Evolutionary conservation across 768 basidiomycete species (phyloP).

Genomic region (Termitomyces sp.): DNA sequence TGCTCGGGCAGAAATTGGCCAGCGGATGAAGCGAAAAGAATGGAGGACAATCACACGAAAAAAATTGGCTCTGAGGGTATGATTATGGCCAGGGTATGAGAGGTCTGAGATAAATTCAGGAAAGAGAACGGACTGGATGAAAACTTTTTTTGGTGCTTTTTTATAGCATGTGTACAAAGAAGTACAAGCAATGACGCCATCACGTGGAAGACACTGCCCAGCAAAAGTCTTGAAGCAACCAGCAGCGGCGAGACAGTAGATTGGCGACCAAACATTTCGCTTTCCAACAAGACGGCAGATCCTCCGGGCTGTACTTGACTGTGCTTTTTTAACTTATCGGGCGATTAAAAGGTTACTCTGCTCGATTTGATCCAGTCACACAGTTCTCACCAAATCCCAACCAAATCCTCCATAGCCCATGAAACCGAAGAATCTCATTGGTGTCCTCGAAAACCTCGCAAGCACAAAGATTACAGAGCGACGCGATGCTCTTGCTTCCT

Average conservation of each 20-base stretch:
- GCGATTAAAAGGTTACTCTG: neutral
- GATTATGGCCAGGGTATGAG: neutral
- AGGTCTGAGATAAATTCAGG: neutral
- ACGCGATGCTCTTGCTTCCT: conserved; percentile 52
- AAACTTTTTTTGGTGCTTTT: too few species aligned
- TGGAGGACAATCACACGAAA: conserved; percentile 1
- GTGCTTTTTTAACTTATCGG: neutral
- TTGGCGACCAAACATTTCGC: neutral
- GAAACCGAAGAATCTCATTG: conserved; percentile 29
- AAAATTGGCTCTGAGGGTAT: neutral
- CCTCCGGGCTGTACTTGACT: too few species aligned
- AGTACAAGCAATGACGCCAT: conserved; percentile 1
- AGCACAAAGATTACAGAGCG: conserved; percentile 70
- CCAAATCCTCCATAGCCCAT: neutral
- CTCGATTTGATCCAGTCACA: neutral
- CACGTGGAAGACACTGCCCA: conserved; percentile 7
- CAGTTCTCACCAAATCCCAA: neutral
- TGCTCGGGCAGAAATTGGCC: conserved; percentile 82
- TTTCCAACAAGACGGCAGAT: neutral
- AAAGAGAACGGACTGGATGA: too few species aligned
- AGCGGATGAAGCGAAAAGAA: conserved; percentile 2
- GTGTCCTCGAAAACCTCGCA: conserved; percentile 47
- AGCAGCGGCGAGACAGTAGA: neutral
- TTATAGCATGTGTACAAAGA: conserved; percentile 1
- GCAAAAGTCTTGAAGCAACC: too few species aligned